Percentiles rank a stretch among this genome's conserved stretches.
These are phyloP conservation scores for Cladorrhinum sp. DNA, from an alignment of 2,329 filamentous ascomycete species.

Conservation along the genomic window DNA sequence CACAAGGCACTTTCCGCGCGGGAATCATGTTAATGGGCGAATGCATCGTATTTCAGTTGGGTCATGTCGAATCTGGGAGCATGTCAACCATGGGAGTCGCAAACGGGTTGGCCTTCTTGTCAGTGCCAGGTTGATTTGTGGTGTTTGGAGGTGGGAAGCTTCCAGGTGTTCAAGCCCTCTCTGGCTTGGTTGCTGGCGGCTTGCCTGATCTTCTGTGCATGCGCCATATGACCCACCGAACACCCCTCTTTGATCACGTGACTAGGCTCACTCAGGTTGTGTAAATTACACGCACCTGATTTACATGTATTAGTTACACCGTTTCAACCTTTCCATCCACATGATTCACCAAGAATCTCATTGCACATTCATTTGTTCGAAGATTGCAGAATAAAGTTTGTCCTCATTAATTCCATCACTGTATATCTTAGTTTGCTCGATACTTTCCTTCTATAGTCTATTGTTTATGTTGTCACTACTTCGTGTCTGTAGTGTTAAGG, in stretches of 20 bases:
- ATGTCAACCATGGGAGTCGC: neutral
- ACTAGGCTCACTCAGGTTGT: too few species aligned
- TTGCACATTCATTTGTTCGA: too few species aligned
- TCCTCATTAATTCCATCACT: too few species aligned
- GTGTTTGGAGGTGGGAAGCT: neutral
- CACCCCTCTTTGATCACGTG: neutral
- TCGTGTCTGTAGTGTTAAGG: neutral
- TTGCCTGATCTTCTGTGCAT: neutral
- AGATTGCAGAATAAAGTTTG: too few species aligned
- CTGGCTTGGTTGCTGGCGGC: neutral
- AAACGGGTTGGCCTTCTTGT: neutral
- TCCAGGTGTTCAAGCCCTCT: neutral
- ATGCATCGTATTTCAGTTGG: neutral
- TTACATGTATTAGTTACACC: too few species aligned
- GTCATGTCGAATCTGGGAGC: neutral
- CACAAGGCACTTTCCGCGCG: neutral
- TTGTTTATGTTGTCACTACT: neutral
- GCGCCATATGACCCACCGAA: neutral
- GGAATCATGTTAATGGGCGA: neutral
- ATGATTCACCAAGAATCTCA: too few species aligned
- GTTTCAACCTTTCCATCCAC: too few species aligned
- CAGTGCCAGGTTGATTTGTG: neutral
- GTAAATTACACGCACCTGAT: too few species aligned
- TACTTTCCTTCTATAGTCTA: neutral
- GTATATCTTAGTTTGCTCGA: neutral